phyloP scores from a whole-genome alignment of 2,329 filamentous ascomycete species.

The Rachicladosporium sp. region DNA sequence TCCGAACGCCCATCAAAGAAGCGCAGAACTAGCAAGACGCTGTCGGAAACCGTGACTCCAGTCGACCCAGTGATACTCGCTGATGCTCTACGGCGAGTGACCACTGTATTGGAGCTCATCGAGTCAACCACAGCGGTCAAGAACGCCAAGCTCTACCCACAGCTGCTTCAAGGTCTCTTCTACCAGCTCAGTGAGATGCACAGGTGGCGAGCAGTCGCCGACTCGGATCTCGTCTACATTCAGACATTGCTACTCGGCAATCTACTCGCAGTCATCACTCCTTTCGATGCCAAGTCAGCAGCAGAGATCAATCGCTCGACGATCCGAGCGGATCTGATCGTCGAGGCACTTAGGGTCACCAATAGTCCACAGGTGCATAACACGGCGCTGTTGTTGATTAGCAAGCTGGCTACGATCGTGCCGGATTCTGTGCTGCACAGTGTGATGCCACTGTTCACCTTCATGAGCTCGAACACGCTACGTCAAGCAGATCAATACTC shows the following conservation, averaged over 20 bases:
- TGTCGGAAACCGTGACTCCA: slow-evolving; percentile 48
- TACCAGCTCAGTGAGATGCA: slow-evolving; percentile 76
- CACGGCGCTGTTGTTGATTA: slow-evolving; percentile 74
- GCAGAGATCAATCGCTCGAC: slow-evolving; percentile 58
- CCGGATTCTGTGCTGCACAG: slow-evolving; percentile 90
- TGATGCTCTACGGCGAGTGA: slow-evolving; percentile 60
- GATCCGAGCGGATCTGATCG: slow-evolving; percentile 78
- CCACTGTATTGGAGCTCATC: slow-evolving; percentile 77
- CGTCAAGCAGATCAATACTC: slow-evolving; percentile 95
- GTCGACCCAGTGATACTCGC: slow-evolving; percentile 55
- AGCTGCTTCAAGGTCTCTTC: slow-evolving; percentile 70
- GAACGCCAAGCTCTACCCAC: slow-evolving; percentile 55
- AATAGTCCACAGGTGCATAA: slow-evolving; percentile 91
- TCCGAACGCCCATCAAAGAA: slow-evolving; percentile 65
- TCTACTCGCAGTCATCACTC: slow-evolving; percentile 71
- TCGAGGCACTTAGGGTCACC: slow-evolving; percentile 80
- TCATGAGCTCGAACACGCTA: slow-evolving; percentile 86
- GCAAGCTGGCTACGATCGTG: slow-evolving; percentile 71
- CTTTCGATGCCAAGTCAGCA: slow-evolving; percentile 42
- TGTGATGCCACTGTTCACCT: slow-evolving; percentile 98
- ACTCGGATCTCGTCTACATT: slow-evolving; percentile 80
- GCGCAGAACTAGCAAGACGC: slow-evolving; percentile 52
- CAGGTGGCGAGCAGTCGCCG: slow-evolving; percentile 66
- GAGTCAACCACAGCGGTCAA: slow-evolving; percentile 51
- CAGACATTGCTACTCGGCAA: slow-evolving; percentile 75